phyloP scores from a whole-genome alignment of 1,139 yeast species.

The Casaregolazyma lundiana region DNA sequence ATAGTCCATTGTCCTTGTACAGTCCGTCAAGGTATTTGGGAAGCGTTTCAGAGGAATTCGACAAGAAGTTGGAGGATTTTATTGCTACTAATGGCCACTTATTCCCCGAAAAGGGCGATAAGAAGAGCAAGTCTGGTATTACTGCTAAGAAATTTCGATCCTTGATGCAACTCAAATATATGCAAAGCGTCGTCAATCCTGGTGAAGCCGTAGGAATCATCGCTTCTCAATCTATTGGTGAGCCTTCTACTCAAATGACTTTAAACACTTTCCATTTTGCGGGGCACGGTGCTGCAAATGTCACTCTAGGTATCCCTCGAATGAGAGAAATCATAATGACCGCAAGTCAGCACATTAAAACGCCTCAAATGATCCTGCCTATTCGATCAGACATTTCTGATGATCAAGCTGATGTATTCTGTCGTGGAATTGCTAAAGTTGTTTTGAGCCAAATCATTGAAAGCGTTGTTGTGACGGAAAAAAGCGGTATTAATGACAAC shows the following conservation, averaged over 20 bases:
- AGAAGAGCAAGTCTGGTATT: conserved; percentile 38
- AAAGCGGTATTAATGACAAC: conserved; percentile 57
- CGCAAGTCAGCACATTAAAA: conserved; percentile 88
- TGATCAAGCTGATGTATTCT: conserved; percentile 85
- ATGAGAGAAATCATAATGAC: conserved; percentile 99
- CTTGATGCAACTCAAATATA: conserved; percentile 95
- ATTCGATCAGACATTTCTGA: conserved; percentile 73
- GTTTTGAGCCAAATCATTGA: conserved; percentile 86
- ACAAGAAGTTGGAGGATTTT: conserved; percentile 69
- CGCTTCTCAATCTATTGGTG: conserved; percentile 98
- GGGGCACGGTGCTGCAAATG: conserved; percentile 99
- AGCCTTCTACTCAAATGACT: conserved; percentile 99
- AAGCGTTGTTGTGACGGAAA: conserved; percentile 76
- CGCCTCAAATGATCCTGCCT: conserved; percentile 98
- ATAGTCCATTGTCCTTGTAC: conserved; percentile 80
- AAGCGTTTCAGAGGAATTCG: conserved; percentile 87
- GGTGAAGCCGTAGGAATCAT: conserved; percentile 99
- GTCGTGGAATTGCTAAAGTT: conserved; percentile 84
- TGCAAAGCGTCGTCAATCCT: conserved; percentile 91
- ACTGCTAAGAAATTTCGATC: conserved; percentile 90
- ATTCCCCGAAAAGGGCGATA: conserved; percentile 50
- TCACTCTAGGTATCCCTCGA: conserved; percentile 99
- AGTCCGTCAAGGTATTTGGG: conserved; percentile 91
- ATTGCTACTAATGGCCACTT: conserved; percentile 45
- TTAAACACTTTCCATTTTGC: conserved; percentile 99